Evolutionary conservation across 169 alveolate species (phyloP), one percentile per base, ranked within the genome.

Genomic region (Eimeria sp.): DNA sequence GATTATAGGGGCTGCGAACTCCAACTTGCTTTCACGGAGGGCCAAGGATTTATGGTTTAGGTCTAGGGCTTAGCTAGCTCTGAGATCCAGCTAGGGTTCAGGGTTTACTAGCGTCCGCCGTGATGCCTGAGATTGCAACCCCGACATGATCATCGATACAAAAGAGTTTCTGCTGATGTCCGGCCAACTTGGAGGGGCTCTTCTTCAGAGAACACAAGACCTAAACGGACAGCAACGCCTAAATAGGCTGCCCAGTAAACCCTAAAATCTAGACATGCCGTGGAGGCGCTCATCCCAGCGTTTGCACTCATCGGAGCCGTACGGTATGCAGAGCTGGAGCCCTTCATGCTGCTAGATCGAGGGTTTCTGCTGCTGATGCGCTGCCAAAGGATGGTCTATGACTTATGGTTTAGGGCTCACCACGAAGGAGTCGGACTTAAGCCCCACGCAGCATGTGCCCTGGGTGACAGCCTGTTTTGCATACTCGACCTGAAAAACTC

Each of bases 71-170:
- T 49, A 0, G 49, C 58, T 7, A 43, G 86, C 63, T 57, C 27
- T 34, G 14, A 45, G 5, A 4, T 70, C 20, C 30, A 70, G 80
- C 49, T 45, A 78, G 90, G 72, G 90, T 82, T 82, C 51, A 82
- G 91, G 91, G 91, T 93, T 97, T 98, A 96, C 99, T 97, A 9
- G 99, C 99, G 96, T 99, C 99, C n/a, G 99, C 99, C 43, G 99
- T 99, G 51, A 99, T 97, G 43, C 99, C 99, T 34, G 99, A 99
- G 98, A 99, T 98, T 10, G 99, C 99, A 51, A 99, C 99, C 43
- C 99, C 99, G 86, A 99, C 98, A 91, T 99, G 99, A 96, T 99
- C 99, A 96, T 99, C 99, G 63, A 99, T 98, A 92, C 98, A 98
- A 97, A 98, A 99, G 70, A 99, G 96, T 95, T 99, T 99, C 96